Conservation (phyloP, 2,329 filamentous ascomycete species). For the Acrocalymma vagum region DNA sequence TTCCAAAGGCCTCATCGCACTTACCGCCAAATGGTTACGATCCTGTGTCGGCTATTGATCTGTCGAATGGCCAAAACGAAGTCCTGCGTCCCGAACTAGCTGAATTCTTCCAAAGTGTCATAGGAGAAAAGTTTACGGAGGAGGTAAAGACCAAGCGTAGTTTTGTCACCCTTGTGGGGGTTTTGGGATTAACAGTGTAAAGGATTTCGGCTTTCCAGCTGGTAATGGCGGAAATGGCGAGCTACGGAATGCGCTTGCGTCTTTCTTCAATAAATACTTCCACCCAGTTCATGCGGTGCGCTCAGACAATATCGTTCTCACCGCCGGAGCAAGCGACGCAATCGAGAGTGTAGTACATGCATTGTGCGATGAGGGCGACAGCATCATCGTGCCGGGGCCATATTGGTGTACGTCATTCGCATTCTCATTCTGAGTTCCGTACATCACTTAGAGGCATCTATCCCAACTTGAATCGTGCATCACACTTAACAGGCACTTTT, state of each 20-base stretch:
- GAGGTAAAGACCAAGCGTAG: constrained; percentile 21
- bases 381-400: constrained; percentile 39
- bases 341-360: constrained; percentile 36
- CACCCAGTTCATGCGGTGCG: constrained; percentile 34
- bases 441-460: no score
- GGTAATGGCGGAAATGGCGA: constrained; percentile 24
- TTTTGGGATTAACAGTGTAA: constrained; percentile 2
- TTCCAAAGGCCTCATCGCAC: constrained; percentile 12
- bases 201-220: constrained; percentile 31
- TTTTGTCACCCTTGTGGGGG: not conserved
- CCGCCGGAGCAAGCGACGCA: constrained; percentile 35
- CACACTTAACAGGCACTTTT: no score
- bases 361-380: constrained; percentile 41
- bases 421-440: no score
- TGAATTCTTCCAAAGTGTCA: constrained; percentile 37
- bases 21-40: constrained; percentile 20
- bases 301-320: constrained; percentile 36
- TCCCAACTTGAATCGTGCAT: no score
- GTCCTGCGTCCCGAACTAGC: constrained; percentile 33
- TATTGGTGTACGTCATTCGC: constrained; percentile 34
- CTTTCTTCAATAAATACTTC: constrained; percentile 39
- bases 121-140: constrained; percentile 26
- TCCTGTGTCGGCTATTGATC: constrained; percentile 24
- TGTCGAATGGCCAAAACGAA: constrained; percentile 37
- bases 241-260: constrained; percentile 30